Percentiles rank a stretch among this genome's conserved stretches.
Evolutionary conservation across 805 yeast species (phyloP).

Genomic region (Candida hispaniensis): DNA sequence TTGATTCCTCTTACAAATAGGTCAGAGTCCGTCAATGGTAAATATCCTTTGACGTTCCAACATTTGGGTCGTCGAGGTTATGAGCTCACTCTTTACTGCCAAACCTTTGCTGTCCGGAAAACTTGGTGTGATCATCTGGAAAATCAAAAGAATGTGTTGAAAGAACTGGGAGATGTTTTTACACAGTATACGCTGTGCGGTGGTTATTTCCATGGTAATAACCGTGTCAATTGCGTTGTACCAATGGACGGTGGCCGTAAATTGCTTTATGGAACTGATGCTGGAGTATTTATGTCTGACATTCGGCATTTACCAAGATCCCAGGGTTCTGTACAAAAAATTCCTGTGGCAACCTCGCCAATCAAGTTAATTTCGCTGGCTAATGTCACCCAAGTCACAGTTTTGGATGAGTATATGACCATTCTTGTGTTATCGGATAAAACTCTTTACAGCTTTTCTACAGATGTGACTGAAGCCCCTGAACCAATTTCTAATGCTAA

Average conservation of each 20-base stretch:
- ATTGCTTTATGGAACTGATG: conserved; percentile 79
- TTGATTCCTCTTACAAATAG: conserved; percentile 16
- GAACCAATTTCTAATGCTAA: conserved; percentile 39
- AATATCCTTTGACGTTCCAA: conserved; percentile 39
- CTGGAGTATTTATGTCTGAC: conserved; percentile 79
- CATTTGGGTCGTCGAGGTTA: conserved; percentile 42
- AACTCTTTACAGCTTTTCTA: conserved; percentile 62
- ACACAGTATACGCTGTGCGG: conserved; percentile 66
- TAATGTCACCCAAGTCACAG: conserved; percentile 81
- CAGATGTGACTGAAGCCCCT: conserved; percentile 40
- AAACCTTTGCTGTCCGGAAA: conserved; percentile 48
- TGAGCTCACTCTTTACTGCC: conserved; percentile 34
- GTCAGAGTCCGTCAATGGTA: conserved; percentile 20
- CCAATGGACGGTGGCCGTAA: conserved; percentile 94
- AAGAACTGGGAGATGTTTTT: conserved; percentile 66
- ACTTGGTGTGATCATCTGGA: conserved; percentile 71
- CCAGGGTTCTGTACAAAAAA: conserved; percentile 30
- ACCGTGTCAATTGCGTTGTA: conserved; percentile 80
- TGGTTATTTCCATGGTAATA: conserved; percentile 58
- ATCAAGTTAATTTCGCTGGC: conserved; percentile 60
- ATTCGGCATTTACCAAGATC: conserved; percentile 36
- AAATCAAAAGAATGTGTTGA: conserved; percentile 64
- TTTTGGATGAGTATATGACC: conserved; percentile 81
- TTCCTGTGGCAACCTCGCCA: conserved; percentile 38
- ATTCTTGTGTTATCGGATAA: conserved; percentile 75